phyloP scores from a whole-genome alignment of 176 grass and related monocot genomes.

The Carex parvula region DNA sequence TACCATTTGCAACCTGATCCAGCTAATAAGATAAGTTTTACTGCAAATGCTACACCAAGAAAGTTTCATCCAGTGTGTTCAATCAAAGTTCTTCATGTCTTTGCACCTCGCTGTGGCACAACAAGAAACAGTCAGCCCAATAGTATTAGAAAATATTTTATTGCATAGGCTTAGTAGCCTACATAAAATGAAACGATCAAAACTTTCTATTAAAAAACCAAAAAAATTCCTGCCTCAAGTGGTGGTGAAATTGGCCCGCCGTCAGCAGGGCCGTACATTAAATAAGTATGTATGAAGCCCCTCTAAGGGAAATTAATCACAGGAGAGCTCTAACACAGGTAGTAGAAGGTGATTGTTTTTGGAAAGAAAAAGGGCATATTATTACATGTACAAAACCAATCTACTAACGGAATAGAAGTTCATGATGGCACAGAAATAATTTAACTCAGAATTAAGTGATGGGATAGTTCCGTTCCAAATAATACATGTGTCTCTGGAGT shows the following conservation, averaged over 20 bases:
- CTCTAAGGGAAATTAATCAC: not conserved
- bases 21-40: not conserved
- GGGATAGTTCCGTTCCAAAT: not conserved
- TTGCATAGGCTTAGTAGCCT: constrained; percentile 39
- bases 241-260: not conserved
- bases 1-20: not conserved
- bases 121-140: constrained; percentile 26
- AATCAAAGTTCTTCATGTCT: not conserved
- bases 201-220: not conserved
- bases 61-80: not conserved
- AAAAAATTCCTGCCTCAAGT: not conserved
- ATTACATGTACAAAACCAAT: not conserved
- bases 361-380: not conserved
- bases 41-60: not conserved
- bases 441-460: not conserved
- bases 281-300: not conserved
- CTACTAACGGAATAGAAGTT: not conserved
- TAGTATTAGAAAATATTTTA: not conserved
- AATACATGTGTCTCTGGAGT: not conserved
- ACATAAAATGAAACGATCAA: constrained; percentile 8
- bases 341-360: not conserved
- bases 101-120: not conserved
- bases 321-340: not conserved
- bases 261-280: not conserved
- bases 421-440: not conserved